Evolutionary conservation across 2,329 filamentous ascomycete species (phyloP), one percentile per base, ranked within the genome.

Genomic region (Calonectria honghensis): DNA sequence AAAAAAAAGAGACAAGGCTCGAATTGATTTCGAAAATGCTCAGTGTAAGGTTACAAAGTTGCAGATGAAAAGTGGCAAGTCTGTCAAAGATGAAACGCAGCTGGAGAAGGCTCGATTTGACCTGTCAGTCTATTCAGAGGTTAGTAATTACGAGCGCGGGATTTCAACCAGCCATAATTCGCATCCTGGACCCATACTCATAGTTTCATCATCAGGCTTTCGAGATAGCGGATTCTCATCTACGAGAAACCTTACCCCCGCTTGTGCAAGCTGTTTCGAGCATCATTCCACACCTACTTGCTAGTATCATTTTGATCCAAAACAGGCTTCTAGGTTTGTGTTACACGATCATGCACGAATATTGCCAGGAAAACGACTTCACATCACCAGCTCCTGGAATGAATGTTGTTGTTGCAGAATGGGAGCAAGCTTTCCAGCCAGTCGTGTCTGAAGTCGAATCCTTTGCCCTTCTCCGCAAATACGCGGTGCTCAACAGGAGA

Each of bases 281-380:
- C 6, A 57, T 76, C 2, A 57, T 76, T 10, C 64, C 72, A n/a
- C 50, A 52, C 37, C 41, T 76, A 24, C 72, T 76, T 9, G 57
- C 72, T 13, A 72, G 50, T n/a, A 27, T 70, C n/a, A 35, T 76
- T 41, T 48, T 70, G 64, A 72, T 74, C 16, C 74, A 76, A 61
- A 76, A 72, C 29, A 68, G 74, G 1, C 59, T 76, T 2, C 32
- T 76, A 39, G 74, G 74, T 14, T 50, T 76, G 31, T 72, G 48
- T 45, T 76, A 76, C 57, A 76, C 74, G 10, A 50, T 74, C 31
- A 54, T 76, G 35, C 72, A 72, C 32, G 74, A 72, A 16, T 76
- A 74, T 45, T 76, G 74, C 31, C 61, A 66, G 45, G 65, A 72
- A 6, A 72, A 76, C n/a, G 51, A 65, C 14, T 74, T 76, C 51